These are phyloP conservation scores for Periconia digitata DNA, from an alignment of 2,329 filamentous ascomycete species.

Conservation along the genomic window DNA sequence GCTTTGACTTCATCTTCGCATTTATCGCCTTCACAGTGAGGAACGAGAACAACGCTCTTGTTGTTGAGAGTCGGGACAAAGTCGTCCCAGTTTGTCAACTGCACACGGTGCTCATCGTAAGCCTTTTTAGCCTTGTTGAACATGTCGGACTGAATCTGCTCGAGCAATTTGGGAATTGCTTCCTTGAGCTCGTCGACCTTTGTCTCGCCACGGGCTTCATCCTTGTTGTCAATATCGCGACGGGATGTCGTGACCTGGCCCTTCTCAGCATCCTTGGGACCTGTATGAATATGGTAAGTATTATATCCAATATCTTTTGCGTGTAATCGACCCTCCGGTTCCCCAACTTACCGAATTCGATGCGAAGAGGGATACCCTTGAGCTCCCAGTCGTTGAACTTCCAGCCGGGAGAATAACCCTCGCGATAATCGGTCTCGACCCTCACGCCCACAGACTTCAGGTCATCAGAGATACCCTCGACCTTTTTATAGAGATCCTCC, in stretches of 20 bases:
- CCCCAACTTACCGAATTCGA: conserved; percentile 77
- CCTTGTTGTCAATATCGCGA: conserved; percentile 81
- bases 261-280: conserved; percentile 84
- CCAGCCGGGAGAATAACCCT: conserved; percentile 88
- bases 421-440: conserved; percentile 78
- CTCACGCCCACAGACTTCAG: conserved; percentile 76
- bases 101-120: conserved; percentile 78
- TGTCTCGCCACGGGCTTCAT: conserved; percentile 60
- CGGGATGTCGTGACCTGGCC: conserved; percentile 82
- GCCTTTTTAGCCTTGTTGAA: conserved; percentile 73
- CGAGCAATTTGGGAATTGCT: conserved; percentile 77
- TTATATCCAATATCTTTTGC: neutral
- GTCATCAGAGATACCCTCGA: conserved; percentile 68
- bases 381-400: conserved; percentile 99
- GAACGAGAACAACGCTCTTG: conserved; percentile 92
- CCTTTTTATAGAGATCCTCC: conserved; percentile 72
- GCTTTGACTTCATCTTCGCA: conserved; percentile 97
- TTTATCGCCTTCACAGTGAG: conserved; percentile 78
- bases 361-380: conserved; percentile 87
- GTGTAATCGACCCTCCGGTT: neutral
- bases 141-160: conserved; percentile 86
- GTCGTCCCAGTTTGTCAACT: conserved; percentile 83
- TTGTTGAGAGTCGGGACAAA: conserved; percentile 86
- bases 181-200: conserved; percentile 72
- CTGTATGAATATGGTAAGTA: neutral